Base-by-base conservation (phyloP, 163 green algal genomes). In the Scenedesmus sp. region DNA sequence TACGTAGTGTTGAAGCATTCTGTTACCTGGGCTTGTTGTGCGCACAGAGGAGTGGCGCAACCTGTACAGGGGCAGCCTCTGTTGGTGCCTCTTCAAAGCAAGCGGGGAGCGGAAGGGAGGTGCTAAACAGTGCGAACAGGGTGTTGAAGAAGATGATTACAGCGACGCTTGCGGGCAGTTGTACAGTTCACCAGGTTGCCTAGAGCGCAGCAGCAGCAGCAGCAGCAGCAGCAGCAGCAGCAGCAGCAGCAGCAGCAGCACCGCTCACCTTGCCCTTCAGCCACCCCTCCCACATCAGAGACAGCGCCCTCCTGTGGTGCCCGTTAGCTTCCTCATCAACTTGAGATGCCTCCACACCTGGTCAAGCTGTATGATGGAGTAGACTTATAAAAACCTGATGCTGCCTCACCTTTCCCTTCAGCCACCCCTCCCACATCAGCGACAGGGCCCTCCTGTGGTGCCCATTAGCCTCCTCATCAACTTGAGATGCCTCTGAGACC, bases 271-370 rank as follows among this genome's bases (percentile, higher is more conserved):
- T 62, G 1, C 87, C 87, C 26, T 26, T 52, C 26, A 91, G 9
- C 87, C 87, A 91, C 6, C 87, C 87, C 26, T 54, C 62, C 8
- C 54, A 91, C 87, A 91, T 77, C 20, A 82, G 10, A 0, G 87
- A 87, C 77, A 91, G 15, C 6, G 87, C 87, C n/a, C 66, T 60
- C 23, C 56, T 74, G 55, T 91, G 87, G 13, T 18, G 23, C 2
- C 2, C 46, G 55, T 16, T 52, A 6, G 85, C 85, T 52, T 5
- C 87, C 18, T 16, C 87, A 23, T 8, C 20, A 46, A 20, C 73
- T 62, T 52, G 34, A 70, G n/a, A 18, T 6, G 46, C 46, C 59
- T 15, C 59, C 59, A 64, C 9, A 10, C 8, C 59, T 64, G 20
- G 4, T 79, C 34, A 46, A 46, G 34, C 34, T 46, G 34, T 46